Evolutionary conservation across 1,139 yeast species (phyloP).

Genomic region (Lipomyces yarrowii): DNA sequence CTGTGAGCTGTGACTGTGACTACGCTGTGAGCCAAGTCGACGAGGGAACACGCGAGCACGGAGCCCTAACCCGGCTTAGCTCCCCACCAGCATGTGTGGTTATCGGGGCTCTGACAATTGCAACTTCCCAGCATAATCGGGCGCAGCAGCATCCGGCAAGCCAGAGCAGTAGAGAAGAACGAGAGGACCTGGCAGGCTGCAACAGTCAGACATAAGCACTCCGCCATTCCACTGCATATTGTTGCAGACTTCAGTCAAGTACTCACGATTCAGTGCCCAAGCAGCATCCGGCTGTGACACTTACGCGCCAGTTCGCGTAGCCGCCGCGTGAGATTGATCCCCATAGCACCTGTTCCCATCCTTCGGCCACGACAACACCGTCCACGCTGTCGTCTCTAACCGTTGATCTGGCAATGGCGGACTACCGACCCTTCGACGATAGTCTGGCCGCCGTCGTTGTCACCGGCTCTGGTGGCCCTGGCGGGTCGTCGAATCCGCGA

Average conservation of each 20-base stretch:
- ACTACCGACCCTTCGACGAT: slow-evolving; percentile 23
- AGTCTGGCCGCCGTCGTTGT: slow-evolving; percentile 22
- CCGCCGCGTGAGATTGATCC: background rate
- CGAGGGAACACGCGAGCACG: slow-evolving; percentile 9
- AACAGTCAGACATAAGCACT: background rate
- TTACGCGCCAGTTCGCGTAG: background rate
- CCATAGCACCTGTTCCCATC: background rate
- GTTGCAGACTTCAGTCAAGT: background rate
- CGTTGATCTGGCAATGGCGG: slow-evolving; percentile 9
- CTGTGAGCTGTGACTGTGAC: slow-evolving; percentile 10
- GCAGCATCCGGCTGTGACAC: background rate
- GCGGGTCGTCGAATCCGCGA: slow-evolving; percentile 11
- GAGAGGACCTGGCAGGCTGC: background rate
- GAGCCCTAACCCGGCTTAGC: background rate
- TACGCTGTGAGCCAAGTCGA: slow-evolving; percentile 6
- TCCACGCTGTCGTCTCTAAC: background rate
- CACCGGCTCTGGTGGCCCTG: slow-evolving; percentile 10
- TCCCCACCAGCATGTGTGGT: background rate
- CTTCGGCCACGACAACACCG: background rate
- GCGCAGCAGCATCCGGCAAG: background rate
- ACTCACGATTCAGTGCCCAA: background rate
- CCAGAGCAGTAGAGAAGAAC: background rate
- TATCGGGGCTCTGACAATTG: background rate
- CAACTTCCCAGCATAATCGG: background rate
- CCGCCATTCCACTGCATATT: background rate